Evolutionary conservation across 2,329 filamentous ascomycete genomes (phyloP), one percentile per base, ranked within the genome.

Genomic region (Beauveria sp.): DNA sequence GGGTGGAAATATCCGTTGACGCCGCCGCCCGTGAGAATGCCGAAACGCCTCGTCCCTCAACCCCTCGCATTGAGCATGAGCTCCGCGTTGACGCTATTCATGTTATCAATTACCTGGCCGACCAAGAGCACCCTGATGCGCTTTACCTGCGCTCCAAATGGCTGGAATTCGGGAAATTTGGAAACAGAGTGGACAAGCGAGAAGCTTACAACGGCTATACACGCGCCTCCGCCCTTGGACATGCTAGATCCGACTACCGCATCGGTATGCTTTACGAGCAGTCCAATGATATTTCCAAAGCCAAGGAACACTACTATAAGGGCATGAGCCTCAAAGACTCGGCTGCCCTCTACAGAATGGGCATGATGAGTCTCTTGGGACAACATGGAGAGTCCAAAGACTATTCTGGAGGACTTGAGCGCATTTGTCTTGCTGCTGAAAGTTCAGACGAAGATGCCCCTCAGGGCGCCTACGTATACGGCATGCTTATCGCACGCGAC

Each of bases 231-330:
- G 89, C 93, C 68, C 87, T 90, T 68, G 91, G 91, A 62, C 96
- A 93, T 75, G 86, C 88, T 24, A 83, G 95, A 67, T 93, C 95
- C 22, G 91, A 98, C 74, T 99, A 99, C 74, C 86, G 95, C 52
- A 96, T 99, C 77, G 95, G 95, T 65, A 99, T 98, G 93, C 89
- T 97, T 62, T 98, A 93, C 72, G 95, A 99, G 76, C 92, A 90
- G 72, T 93, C 92, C 5, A 96, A 96, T 70, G 93, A 99, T 70
- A 88, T 92, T 63, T 83, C 87, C 65, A 97, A 96, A 73, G 95
- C 95, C 6, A 86, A 97, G 70, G 87, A 88, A 69, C 93, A 98
- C 74, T 99, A 98, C 75, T 86, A 91, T 66, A 83, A 85, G 53
- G 95, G 95, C 55, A 86, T 95, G 55, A 83, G 86, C 55, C 79